Evolutionary conservation across 441 rosid genomes (phyloP), one percentile per base, ranked within the genome.

Genomic region (Monsonia emarginata): DNA sequence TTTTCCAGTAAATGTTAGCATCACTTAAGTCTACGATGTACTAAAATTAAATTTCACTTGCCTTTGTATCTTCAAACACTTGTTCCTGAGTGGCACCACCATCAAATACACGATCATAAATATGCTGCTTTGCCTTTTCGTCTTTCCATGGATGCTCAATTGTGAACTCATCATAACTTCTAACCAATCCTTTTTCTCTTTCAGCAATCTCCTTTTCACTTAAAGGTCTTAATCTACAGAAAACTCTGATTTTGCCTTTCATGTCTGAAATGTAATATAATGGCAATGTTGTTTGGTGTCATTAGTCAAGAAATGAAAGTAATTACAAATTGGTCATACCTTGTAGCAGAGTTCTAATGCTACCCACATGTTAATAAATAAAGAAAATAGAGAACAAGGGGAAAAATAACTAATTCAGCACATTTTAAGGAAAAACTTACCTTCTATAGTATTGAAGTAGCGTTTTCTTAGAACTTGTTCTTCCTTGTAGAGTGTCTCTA

Each of bases 201-300:
- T 84, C 91, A 70, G 62, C 73, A 67, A 68, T 69, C 81, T 91
- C 97, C 72, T 91, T 91, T 68, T 83, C 92, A 75, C 78, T 91
- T 46, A 89, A 61, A 69, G 97, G 97, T 75, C 96, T 83, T 71
- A 89, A 50, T 22, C 99, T 90, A 74, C 99, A 94, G 48, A 78
- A 94, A 31, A 94, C 99, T 74, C 99, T 83, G 27, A 94, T 84
- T 78, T 94, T 94, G 68, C 99, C 96, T 75, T 94, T 94, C 97
- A 94, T 91, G 79, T 94, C 97, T 94, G 69, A 70, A 73, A 69
- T 66, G 34, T 34, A 69, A 56, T 30, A 31, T n/a, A 72, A 69
- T 24, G 28, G 42, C 64, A 73, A 60, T 34, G 16, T 64, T 65
- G 26, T 60, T 32, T 7, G 26, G 11, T 34, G 52, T 28, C 38